Evolutionary conservation across 495 filamentous ascomycete species (phyloP).

Genomic region (Talaromyces adpressus): DNA sequence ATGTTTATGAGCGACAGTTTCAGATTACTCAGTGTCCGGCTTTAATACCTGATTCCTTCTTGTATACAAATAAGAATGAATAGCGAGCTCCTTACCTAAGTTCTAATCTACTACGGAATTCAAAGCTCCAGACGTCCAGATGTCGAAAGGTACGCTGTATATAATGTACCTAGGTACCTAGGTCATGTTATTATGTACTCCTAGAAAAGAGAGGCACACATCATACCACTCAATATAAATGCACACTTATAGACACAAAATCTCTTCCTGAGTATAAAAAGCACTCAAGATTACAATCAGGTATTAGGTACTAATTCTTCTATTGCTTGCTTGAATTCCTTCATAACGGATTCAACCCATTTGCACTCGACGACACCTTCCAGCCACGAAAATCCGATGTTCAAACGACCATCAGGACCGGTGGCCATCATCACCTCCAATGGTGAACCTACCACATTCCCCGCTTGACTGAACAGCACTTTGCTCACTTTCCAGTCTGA

Average conservation of each 20-base stretch:
- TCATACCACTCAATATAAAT: too few species aligned
- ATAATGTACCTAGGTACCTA: too few species aligned
- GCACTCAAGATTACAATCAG: not conserved
- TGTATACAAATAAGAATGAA: too few species aligned
- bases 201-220: too few species aligned
- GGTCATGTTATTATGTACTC: too few species aligned
- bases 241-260: too few species aligned
- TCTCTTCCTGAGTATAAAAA: too few species aligned
- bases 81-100: too few species aligned
- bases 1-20: not conserved
- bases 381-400: not conserved
- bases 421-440: not conserved
- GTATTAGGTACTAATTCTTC: not conserved
- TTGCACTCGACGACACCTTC: not conserved
- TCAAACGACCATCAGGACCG: not conserved
- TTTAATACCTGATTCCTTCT: too few species aligned
- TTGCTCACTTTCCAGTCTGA: not conserved
- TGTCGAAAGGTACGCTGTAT: too few species aligned
- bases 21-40: too few species aligned
- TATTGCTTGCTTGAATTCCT: not conserved
- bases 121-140: too few species aligned
- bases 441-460: constrained; percentile 1
- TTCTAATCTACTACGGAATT: not conserved
- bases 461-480: not conserved
- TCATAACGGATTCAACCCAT: not conserved